A percentile compares a stretch with the other conserved stretches of the same genome.
Conservation (phyloP, 169 alveolate genomes). For the Perkinsus olseni region DNA sequence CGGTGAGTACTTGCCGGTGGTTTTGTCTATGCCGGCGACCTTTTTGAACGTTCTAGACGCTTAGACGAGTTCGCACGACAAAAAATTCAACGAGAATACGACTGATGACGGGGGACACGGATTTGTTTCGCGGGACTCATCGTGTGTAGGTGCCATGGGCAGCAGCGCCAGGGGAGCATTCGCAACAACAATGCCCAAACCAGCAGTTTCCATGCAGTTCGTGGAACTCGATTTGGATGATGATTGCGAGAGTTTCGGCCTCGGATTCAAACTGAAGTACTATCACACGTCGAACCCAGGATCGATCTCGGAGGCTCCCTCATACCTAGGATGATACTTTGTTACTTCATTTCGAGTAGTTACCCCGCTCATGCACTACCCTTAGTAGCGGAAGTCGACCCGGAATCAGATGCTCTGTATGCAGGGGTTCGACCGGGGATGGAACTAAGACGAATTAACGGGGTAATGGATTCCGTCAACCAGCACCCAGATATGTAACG, state of each 20-base stretch:
- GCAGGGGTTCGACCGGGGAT: background rate
- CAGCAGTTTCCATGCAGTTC: background rate
- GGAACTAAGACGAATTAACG: background rate
- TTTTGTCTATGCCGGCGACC: background rate
- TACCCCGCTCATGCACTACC: background rate
- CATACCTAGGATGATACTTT: too few relatives aligned
- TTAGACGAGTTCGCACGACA: too few relatives aligned
- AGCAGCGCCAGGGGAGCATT: background rate
- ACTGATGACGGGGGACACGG: too few relatives aligned
- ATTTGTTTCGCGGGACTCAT: too few relatives aligned
- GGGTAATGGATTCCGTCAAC: background rate
- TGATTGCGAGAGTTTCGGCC: background rate
- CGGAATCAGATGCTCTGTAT: background rate
- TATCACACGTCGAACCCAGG: background rate
- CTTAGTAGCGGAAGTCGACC: background rate
- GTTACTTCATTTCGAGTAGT: too few relatives aligned
- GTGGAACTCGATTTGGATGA: background rate
- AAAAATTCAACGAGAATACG: too few relatives aligned
- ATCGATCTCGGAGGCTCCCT: background rate
- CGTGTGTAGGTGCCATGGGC: background rate
- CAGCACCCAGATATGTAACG: background rate
- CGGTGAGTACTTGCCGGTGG: background rate
- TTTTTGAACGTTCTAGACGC: too few relatives aligned
- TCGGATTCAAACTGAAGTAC: background rate
- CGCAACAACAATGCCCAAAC: background rate